Evolutionary conservation across 768 basidiomycete genomes (phyloP), one percentile per base, ranked within the genome.

Genomic region (Rhodotorula sphaerocarpa): DNA sequence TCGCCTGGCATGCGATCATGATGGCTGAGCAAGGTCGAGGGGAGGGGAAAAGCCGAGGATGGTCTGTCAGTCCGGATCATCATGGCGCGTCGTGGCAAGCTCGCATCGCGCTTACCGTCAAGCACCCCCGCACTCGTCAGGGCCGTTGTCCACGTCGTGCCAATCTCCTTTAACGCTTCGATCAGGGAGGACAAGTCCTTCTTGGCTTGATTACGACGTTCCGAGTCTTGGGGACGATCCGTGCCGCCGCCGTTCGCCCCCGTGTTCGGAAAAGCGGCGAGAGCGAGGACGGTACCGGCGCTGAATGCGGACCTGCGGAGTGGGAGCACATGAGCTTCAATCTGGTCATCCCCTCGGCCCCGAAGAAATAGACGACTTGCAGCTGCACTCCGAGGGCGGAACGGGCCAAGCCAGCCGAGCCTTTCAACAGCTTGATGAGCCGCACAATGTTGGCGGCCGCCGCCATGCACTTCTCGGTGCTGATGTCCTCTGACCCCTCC

Each of bases 261-360:
- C 36, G 16, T 39, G 10, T 9, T 9, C 36, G 36, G 36, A 42
- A 63, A 46, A 14, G 66, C 61, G 2, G 61, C 59, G 47, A 67
- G 59, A 9, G 66, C 66, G n/a, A 67, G 55, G 28, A 67, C 59
- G 31, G 66, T 67, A 1, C 66, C 66, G 18, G 61, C 55, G 52
- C 50, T 63, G 55, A 67, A 67, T 15, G 61, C 57, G 31, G 57
- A 47, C 36, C 65, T 66, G 55, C 9, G 28, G 12, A n/a, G 5
- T 27, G 3, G 3, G 14, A 3, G 33, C 50, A 53, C 25, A 34
- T 27, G 7, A 28, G 2, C 30, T 20, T 27, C 45, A 14, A 7
- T 18, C 23, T 14, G 25, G 23, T n/a, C n/a, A n/a, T 43, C 7
- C 43, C 5, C 48, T 4, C 12, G 7, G 28, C 28, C 11, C 48